Base-by-base conservation (phyloP, 73 alveolate species). In the Paramecium sexaurelia region DNA sequence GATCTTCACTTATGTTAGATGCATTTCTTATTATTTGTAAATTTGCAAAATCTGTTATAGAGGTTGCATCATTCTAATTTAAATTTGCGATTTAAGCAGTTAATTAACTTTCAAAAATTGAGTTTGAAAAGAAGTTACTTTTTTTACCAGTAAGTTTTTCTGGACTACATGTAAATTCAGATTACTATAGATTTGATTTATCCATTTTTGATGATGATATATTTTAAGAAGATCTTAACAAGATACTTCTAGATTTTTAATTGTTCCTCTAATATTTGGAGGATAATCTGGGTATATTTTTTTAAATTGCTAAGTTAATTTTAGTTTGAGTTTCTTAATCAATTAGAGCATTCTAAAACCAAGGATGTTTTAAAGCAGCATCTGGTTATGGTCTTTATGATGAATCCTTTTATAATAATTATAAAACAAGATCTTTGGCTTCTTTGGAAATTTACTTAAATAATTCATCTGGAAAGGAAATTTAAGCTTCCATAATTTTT, bases 391-490 rank as follows among this genome's bases (percentile, higher is more conserved):
- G 55, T 40, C 90, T 37, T 41, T 2, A 11, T 9, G 33, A n/a
- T 35, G 73, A 78, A 41, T 78, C 90, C 7, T 43, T 78, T 33
- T 78, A 11, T 22, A 78, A 7, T 45, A 78, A 39, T 15, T 78
- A 19, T 6, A 11, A 36, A 3, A 78, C 29, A 6, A 78, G 90
- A 43, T 78, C 90, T 24, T 40, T 24, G 26, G 90, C 90, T 41
- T 78, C 75, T 40, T 24, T 33, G 11, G 90, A 78, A 5, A 78
- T 35, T 22, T 33, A 19, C n/a, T 78, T 61, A 24, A 78, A 78
- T 24, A 22, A 43, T 24, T 78, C 47, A 39, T 78, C 32, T 19
- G 90, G 90, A 39, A 78, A 78, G 1, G 8, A 5, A 78, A 29
- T 13, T 37, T 78, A 17, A 10, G 75, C 90, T 78, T 78, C 40